A percentile compares a stretch with the other conserved stretches of the same genome.
phyloP scores from a whole-genome alignment of 768 basidiomycete species.

The Hygrocybe punicea region DNA sequence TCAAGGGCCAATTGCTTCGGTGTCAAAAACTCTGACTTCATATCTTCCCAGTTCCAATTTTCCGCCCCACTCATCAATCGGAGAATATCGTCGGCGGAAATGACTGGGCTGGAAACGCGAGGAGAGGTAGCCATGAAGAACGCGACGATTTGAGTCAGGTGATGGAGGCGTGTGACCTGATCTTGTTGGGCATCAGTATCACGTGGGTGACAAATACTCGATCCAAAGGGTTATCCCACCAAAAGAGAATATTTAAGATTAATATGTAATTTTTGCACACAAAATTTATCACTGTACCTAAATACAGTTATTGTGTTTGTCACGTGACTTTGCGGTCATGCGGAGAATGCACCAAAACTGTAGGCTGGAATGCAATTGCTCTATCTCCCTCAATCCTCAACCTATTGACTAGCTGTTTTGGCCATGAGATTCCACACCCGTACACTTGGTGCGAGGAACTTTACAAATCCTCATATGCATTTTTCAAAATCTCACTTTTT shows the following conservation, averaged over 20 bases:
- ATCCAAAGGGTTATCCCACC: no score
- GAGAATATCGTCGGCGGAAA: conserved; percentile 36
- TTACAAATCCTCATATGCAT: neutral
- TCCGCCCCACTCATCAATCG: conserved; percentile 62
- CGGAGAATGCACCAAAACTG: neutral
- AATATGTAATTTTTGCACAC: no score
- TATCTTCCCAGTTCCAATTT: conserved; percentile 66
- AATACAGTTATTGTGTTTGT: neutral
- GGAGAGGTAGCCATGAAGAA: neutral
- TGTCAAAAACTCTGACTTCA: conserved; percentile 47
- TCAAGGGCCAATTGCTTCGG: conserved; percentile 41
- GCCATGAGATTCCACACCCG: neutral
- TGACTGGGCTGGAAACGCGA: neutral
- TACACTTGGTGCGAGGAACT: neutral
- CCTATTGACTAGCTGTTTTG: neutral
- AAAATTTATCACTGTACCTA: no score
- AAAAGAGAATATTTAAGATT: no score
- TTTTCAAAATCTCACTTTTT: neutral
- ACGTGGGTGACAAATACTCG: no score
- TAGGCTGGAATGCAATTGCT: neutral
- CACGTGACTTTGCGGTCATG: neutral
- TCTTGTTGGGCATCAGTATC: no score
- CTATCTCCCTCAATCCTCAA: neutral
- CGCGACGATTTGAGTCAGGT: no score
- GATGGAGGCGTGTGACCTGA: no score